Base-by-base conservation (phyloP, 1,284 basidiomycete species). In the Ustilago tritici region DNA sequence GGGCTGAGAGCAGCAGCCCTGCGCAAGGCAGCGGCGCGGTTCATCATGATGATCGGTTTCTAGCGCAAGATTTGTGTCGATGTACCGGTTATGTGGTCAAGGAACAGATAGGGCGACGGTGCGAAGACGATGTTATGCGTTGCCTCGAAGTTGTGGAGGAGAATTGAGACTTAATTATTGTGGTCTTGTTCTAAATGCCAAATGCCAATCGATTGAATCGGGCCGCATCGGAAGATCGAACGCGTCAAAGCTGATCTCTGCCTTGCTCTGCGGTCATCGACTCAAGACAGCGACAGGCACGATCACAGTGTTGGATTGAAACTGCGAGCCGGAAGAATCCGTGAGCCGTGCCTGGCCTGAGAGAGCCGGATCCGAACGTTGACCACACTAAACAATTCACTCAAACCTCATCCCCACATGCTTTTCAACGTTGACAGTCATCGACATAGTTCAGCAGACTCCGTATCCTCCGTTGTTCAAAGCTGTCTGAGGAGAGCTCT, bases 1-100 rank as follows among this genome's bases (percentile, higher is more conserved):
- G 67, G 76, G 61, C 50, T 40, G 32, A 68, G 67, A 28, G 67
- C 64, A 40, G 68, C 53, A 55, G 64, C 65, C 53, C 65, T 70
- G 54, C 68, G 70, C 57, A 78, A 53, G 43, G 71, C 68, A 38
- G 71, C 76, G 28, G 76, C 76, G 61, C 76, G 71, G 50, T 74
- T 78, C 67, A 78, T 74, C 71, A 74, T 78, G 53, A 34, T 41
- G 57, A 56, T 54, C 60, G 50, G 4, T 28, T 56, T 28, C 19
- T 35, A 35, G 50, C 53, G 59, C 58, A 36, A n/a, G 35, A 14
- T 52, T 31, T 23, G 36, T 58, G 47, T 36, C 58, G 43, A 41
- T 32, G 36, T 46, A 23, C 40, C 38, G 19, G 23, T 31, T 15
- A 15, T 9, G 28, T 32, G 49, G 46, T 19, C 40, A 31, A 38